Percentiles rank a stretch among this genome's conserved stretches.
phyloP scores from a whole-genome alignment of 2,329 filamentous ascomycete genomes.

The Fusarium sp. region DNA sequence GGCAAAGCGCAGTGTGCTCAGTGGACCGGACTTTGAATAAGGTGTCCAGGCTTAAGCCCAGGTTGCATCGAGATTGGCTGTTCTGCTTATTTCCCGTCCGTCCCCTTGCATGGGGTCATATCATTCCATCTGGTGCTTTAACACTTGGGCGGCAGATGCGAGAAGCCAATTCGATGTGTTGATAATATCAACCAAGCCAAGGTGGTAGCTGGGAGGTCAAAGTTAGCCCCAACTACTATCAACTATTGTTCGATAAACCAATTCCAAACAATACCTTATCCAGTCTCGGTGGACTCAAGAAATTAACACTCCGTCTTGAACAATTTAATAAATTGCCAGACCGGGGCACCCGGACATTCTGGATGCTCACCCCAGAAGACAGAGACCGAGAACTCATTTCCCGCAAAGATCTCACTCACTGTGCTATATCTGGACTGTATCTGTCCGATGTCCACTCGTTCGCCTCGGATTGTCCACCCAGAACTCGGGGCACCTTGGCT shows the following conservation, averaged over 20 bases:
- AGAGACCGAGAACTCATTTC: slow-evolving; percentile 38
- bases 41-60: slow-evolving; percentile 3
- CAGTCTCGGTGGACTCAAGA: slow-evolving; percentile 37
- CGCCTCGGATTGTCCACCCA: slow-evolving; percentile 13
- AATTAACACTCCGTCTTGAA: slow-evolving; percentile 38
- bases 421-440: slow-evolving; percentile 2
- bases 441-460: slow-evolving; percentile 8
- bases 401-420: slow-evolving; percentile 29
- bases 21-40: slow-evolving; percentile 19
- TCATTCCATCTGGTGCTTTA: slow-evolving; percentile 8
- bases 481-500: slow-evolving; percentile 16
- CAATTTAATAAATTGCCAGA: slow-evolving; percentile 37
- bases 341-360: slow-evolving; percentile 36
- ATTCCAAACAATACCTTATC: slow-evolving; percentile 11
- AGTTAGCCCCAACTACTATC: background rate
- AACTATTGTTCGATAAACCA: background rate
- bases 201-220: background rate
- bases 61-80: slow-evolving; percentile 39
- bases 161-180: slow-evolving; percentile 18
- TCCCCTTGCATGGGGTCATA: slow-evolving; percentile 22
- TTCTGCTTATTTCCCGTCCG: slow-evolving; percentile 14
- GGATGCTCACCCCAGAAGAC: slow-evolving; percentile 32
- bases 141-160: slow-evolving; percentile 7
- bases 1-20: slow-evolving; percentile 16
- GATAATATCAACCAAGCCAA: background rate